phyloP scores from a whole-genome alignment of 345 rosid species.

The Sonneratia alba region DNA sequence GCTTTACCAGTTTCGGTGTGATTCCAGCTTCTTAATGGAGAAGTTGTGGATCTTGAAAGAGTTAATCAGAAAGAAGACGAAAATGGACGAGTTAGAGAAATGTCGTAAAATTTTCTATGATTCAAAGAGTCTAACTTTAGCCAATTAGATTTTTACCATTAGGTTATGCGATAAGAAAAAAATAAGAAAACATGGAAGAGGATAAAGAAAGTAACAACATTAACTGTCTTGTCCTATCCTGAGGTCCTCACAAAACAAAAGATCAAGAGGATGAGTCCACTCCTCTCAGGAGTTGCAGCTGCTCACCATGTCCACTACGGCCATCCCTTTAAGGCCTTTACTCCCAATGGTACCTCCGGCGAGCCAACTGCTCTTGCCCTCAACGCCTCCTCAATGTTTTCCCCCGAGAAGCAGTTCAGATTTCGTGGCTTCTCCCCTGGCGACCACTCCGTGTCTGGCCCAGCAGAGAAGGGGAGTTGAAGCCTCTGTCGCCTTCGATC shows the following conservation, averaged over 20 bases:
- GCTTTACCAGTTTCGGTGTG: too few species aligned
- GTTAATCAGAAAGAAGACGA: too few species aligned
- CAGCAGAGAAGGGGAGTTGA: constrained; percentile 24
- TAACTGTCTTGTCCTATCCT: too few species aligned
- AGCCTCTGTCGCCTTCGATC: constrained; percentile 68
- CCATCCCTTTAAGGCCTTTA: neutral
- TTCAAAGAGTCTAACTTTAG: too few species aligned
- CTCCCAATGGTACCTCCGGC: neutral
- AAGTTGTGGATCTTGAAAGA: too few species aligned
- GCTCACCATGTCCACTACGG: neutral
- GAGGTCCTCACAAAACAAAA: neutral
- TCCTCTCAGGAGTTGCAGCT: neutral
- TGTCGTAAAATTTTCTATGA: too few species aligned
- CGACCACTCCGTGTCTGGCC: neutral
- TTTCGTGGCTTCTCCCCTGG: neutral
- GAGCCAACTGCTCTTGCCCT: neutral
- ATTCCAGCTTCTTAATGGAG: too few species aligned
- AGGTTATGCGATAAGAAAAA: too few species aligned
- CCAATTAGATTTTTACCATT: too few species aligned
- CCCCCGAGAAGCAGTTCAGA: neutral
- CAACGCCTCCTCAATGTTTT: neutral
- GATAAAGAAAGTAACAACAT: too few species aligned
- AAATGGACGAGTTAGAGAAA: too few species aligned
- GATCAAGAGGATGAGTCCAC: neutral
- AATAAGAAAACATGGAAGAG: too few species aligned